Percentiles rank a stretch among this genome's conserved stretches.
phyloP scores from a whole-genome alignment of 2,329 filamentous ascomycete species.

The Colletotrichum sp. region DNA sequence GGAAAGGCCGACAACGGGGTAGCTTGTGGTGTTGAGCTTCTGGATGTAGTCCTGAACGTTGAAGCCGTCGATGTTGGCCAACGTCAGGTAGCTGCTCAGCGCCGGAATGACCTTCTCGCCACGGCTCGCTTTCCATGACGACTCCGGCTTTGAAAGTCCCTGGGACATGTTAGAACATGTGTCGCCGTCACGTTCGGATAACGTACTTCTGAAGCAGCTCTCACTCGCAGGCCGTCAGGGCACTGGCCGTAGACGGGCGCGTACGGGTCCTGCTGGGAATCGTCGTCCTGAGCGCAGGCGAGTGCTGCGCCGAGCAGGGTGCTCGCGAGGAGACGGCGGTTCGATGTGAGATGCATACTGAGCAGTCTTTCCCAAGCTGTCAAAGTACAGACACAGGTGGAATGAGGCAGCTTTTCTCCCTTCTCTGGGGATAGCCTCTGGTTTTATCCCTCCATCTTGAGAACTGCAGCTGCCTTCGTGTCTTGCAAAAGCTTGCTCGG shows the following conservation, averaged over 20 bases:
- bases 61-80: constrained; percentile 26
- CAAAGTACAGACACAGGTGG: neutral
- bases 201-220: neutral
- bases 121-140: constrained; percentile 24
- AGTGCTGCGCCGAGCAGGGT: neutral
- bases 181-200: neutral
- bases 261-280: constrained; percentile 8
- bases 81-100: constrained; percentile 25
- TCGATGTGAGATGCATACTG: neutral
- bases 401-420: neutral
- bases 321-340: neutral
- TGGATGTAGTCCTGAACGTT: constrained; percentile 25
- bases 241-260: constrained; percentile 8
- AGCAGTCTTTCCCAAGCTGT: neutral
- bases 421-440: neutral
- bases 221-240: neutral
- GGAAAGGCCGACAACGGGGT: constrained; percentile 28
- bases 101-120: constrained; percentile 25
- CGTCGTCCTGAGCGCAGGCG: neutral
- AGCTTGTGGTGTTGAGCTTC: constrained; percentile 22
- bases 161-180: neutral
- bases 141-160: constrained; percentile 28
- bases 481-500: neutral
- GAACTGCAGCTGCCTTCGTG: neutral
- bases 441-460: neutral